Percentiles rank a stretch among this genome's conserved stretches.
Evolutionary conservation across 1,284 basidiomycete species (phyloP).

Genomic region (Anthracocystis setariae): DNA sequence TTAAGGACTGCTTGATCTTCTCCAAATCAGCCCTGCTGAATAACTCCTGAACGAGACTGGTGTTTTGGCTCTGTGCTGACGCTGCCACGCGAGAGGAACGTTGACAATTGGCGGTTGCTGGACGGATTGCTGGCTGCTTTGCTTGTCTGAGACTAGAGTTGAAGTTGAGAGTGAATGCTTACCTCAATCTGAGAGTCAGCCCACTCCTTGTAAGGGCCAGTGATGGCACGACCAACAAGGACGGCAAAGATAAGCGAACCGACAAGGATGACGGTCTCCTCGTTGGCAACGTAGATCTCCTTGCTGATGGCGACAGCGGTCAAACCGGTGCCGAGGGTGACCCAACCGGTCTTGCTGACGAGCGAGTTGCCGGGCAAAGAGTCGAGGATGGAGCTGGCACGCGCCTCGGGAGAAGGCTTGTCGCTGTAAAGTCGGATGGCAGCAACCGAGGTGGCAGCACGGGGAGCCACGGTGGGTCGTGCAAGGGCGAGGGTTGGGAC

Average conservation of each 20-base stretch:
- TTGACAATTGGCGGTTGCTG: background rate
- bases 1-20: no score
- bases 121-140: conserved; percentile 2
- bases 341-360: conserved; percentile 90
- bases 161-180: conserved; percentile 13
- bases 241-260: conserved; percentile 84
- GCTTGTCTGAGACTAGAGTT: background rate
- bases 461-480: conserved; percentile 38
- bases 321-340: conserved; percentile 88
- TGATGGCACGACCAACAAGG: conserved; percentile 81
- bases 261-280: conserved; percentile 74
- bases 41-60: background rate
- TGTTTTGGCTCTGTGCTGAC: background rate
- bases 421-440: conserved; percentile 62
- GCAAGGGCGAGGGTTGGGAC: conserved; percentile 50
- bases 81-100: background rate
- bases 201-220: conserved; percentile 92
- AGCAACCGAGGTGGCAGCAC: conserved; percentile 41
- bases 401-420: conserved; percentile 76
- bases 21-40: no score
- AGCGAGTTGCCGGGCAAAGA: conserved; percentile 89
- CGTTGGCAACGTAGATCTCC: conserved; percentile 97
- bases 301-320: conserved; percentile 93
- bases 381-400: conserved; percentile 90
- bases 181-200: conserved; percentile 71